Conservation (phyloP, 768 basidiomycete genomes). For the Steccherinum ochraceum region DNA sequence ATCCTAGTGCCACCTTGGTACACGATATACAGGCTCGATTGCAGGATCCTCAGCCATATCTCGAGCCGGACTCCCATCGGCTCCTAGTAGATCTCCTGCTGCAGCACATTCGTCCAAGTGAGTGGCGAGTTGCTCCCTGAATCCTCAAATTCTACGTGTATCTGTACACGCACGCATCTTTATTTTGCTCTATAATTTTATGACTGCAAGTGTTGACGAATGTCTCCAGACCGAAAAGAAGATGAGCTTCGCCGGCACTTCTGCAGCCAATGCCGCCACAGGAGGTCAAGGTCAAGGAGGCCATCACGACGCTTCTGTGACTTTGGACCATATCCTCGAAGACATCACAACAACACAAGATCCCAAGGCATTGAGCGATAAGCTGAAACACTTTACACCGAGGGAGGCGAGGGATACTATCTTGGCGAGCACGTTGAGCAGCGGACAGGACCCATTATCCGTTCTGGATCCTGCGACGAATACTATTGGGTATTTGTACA, state of each 20-base stretch:
- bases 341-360: neutral
- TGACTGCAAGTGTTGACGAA: no score
- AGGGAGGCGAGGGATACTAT: conserved; percentile 55
- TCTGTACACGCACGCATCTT: neutral
- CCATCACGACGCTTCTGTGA: neutral
- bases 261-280: neutral
- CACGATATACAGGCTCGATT: no score
- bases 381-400: conserved; percentile 29
- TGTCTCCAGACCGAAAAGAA: no score
- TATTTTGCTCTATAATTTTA: no score
- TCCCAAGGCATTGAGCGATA: conserved; percentile 5
- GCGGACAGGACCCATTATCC: conserved; percentile 63
- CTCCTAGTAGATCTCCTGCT: neutral
- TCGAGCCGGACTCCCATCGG: no score
- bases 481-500: conserved; percentile 63
- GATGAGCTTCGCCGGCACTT: neutral
- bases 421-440: conserved; percentile 44
- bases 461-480: conserved; percentile 49
- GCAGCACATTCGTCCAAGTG: no score
- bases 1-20: no score
- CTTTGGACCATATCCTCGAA: neutral
- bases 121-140: neutral
- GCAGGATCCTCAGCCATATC: no score
- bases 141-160: neutral
- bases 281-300: no score